A percentile compares a stretch with the other conserved stretches of the same genome.
Conservation (phyloP, 2,329 filamentous ascomycete genomes). For the Cercospora beticola region DNA sequence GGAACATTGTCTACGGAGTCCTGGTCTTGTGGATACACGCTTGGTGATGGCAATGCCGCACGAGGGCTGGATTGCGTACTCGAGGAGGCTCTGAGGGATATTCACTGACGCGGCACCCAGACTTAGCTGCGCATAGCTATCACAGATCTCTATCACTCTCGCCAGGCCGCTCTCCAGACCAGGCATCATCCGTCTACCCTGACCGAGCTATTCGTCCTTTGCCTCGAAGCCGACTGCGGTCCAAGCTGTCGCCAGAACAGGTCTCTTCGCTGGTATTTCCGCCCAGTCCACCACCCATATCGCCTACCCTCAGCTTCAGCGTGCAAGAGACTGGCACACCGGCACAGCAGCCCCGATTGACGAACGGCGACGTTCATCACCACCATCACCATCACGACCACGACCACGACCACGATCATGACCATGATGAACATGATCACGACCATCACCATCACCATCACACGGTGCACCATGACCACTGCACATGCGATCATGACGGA, state of each 20-base stretch:
- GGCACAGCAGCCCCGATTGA: conserved; percentile 25
- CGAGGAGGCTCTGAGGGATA: neutral
- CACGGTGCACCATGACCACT: conserved; percentile 36
- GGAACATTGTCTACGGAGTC: neutral
- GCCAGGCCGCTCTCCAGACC: conserved; percentile 54
- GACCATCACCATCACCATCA: conserved; percentile 21
- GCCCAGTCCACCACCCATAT: conserved; percentile 66
- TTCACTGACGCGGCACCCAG: conserved; percentile 21
- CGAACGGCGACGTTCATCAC: conserved; percentile 28
- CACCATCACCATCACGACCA: conserved; percentile 39
- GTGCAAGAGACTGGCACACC: conserved; percentile 27
- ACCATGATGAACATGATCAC: conserved; percentile 49
- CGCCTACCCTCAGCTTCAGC: conserved; percentile 44
- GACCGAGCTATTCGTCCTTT: conserved; percentile 91
- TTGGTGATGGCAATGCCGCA: neutral
- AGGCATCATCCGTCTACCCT: conserved; percentile 76
- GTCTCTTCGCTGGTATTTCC: conserved; percentile 82
- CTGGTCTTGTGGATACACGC: neutral
- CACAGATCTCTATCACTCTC: conserved; percentile 31
- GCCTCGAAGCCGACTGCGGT: conserved; percentile 83
- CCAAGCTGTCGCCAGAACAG: conserved; percentile 80
- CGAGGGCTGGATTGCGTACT: neutral
- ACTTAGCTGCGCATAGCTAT: conserved; percentile 29
- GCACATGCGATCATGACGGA: conserved; percentile 51
- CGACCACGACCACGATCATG: conserved; percentile 36